These are phyloP conservation scores for Madurella mycetomatis DNA, from an alignment of 2,329 filamentous ascomycete species.

Conservation along the genomic window DNA sequence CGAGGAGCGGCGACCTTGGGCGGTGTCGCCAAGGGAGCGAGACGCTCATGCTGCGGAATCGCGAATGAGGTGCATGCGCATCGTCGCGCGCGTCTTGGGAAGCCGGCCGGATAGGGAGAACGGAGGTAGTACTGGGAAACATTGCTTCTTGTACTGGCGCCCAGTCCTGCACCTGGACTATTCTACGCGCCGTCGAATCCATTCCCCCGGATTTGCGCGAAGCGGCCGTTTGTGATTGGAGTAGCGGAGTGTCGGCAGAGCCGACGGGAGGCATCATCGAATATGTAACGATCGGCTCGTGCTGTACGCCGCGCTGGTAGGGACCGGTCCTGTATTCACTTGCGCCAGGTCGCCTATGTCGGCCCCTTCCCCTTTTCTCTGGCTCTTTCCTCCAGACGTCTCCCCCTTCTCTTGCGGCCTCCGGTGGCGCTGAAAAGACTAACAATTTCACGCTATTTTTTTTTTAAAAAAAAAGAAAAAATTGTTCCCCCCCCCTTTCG, in stretches of 20 bases:
- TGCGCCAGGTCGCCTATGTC: background rate
- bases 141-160: constrained; percentile 38
- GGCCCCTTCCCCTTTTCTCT: constrained; percentile 1
- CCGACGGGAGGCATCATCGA: constrained; percentile 2
- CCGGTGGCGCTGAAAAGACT: constrained; percentile 6
- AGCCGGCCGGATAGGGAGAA: constrained; percentile 17
- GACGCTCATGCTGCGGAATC: constrained; percentile 46
- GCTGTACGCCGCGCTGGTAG: constrained; percentile 1
- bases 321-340: background rate
- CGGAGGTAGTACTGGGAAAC: constrained; percentile 31
- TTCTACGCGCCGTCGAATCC: constrained; percentile 12
- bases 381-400: background rate
- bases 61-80: constrained; percentile 33
- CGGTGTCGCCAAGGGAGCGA: constrained; percentile 46
- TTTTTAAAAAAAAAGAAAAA: no score
- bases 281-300: constrained; percentile 4
- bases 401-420: background rate
- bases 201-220: background rate
- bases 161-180: constrained; percentile 24
- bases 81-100: constrained; percentile 18
- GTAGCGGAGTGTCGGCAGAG: background rate
- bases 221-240: background rate
- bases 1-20: constrained; percentile 41
- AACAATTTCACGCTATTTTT: background rate
- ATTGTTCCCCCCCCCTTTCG: no score